Base-by-base conservation (phyloP, 2,329 filamentous ascomycete species). In the Neospermospora avenae region DNA sequence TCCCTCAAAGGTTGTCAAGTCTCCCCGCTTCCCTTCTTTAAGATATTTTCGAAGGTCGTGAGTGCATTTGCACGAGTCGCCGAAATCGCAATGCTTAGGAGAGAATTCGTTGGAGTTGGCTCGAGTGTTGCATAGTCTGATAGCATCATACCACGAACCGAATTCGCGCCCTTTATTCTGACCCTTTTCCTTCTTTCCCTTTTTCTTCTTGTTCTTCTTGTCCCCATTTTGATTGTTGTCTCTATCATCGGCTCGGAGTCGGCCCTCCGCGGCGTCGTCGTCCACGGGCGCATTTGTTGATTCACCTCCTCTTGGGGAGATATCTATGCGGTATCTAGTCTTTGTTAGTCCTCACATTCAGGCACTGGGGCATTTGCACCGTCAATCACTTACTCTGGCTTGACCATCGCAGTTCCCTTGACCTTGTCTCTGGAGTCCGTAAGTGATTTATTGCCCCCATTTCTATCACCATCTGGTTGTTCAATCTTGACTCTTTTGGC, bases 31-130 rank as follows among this genome's bases (percentile, higher is more conserved):
- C 63, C 92, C 89, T 59, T 95, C 85, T 34, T 83, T 84, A 52
- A 99, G 78, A 72, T 99, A 99, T 72, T 86, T 87, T 64, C 95
- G 86, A 48, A 99, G 77, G 70, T 97, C 85, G 72, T 99, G 95
- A 69, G 87, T 85, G 66, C 88, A 85, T 66, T 86, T 90, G 78
- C 95, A 99, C 63, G 84, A 85, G 34, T 91, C 87, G 25, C 90
- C 93, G 68, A 87, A 96, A 52, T 78, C 82, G 75, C 95, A 98
- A 25, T 85, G 77, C 64, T 81, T 79, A 0, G 92, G 90, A 3
- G 91, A 93, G 73, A 96, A 96, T 72, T 98, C 93, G 39, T 89
- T 80, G 63, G 79, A 82, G 69, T 85, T 82, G 18, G 84, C 84
- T 62, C 90, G 82, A 56, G 87, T 91, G 68, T 86, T 84, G 76